Conservation (phyloP, 2,329 filamentous ascomycete genomes). For the Helminthosporium solani region DNA sequence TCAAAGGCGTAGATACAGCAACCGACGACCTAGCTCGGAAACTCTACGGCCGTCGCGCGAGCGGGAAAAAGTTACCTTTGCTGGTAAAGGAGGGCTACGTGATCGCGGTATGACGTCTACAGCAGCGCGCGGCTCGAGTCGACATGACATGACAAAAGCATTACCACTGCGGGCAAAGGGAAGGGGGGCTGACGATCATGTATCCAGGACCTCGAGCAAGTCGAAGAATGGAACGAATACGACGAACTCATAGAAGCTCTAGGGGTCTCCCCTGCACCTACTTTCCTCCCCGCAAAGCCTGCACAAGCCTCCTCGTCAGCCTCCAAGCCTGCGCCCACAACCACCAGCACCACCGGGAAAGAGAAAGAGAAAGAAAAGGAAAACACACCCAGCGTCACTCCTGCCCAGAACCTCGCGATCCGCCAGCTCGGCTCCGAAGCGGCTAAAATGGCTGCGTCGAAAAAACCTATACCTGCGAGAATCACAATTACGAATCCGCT, state of each 20-base stretch:
- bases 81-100: constrained; percentile 85
- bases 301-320: constrained; percentile 5
- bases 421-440: constrained; percentile 40
- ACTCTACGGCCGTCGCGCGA: constrained; percentile 81
- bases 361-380: constrained; percentile 29
- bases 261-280: constrained; percentile 40
- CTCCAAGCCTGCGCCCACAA: background rate
- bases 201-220: constrained; percentile 78
- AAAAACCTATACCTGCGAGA: constrained; percentile 33
- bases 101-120: constrained; percentile 66
- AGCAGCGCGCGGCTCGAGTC: background rate
- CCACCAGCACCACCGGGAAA: constrained; percentile 11
- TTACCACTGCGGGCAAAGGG: background rate
- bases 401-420: constrained; percentile 39
- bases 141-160: background rate
- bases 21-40: constrained; percentile 85
- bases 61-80: constrained; percentile 84
- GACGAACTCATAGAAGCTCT: constrained; percentile 90
- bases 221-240: constrained; percentile 99
- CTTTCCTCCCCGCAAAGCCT: constrained; percentile 36
- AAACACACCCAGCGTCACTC: constrained; percentile 23
- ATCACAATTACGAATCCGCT: constrained; percentile 40
- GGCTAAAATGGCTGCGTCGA: constrained; percentile 38
- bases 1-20: constrained; percentile 87
- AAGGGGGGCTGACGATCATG: background rate